Conservation (phyloP, 2,329 filamentous ascomycete species). For the Neoascochyta sp. region DNA sequence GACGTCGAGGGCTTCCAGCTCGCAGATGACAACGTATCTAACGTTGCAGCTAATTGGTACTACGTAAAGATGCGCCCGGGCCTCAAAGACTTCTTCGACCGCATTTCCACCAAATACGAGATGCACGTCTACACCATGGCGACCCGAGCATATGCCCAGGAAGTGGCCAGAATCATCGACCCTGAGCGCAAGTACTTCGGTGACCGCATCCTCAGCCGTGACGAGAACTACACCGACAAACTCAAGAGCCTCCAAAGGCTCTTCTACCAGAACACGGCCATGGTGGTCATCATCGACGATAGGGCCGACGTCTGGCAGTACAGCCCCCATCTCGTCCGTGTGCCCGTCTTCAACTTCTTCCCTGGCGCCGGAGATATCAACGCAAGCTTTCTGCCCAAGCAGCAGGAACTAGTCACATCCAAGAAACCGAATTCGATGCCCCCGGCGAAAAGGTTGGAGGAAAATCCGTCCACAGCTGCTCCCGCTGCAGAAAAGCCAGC, state of each 20-base stretch:
- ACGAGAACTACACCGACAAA: conserved; percentile 91
- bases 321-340: conserved; percentile 88
- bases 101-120: conserved; percentile 79
- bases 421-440: conserved; percentile 18
- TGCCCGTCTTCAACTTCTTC: conserved; percentile 95
- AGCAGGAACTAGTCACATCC: conserved; percentile 38
- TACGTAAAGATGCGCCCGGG: conserved; percentile 97
- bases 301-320: conserved; percentile 95
- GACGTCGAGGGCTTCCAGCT: conserved; percentile 87
- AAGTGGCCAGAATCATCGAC: conserved; percentile 89
- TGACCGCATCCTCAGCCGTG: conserved; percentile 90
- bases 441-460: conserved; percentile 14
- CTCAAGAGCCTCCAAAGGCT: conserved; percentile 85
- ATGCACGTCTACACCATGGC: conserved; percentile 99
- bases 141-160: conserved; percentile 89
- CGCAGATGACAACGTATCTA: conserved; percentile 61
- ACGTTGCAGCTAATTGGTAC: conserved; percentile 61
- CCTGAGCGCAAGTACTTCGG: conserved; percentile 86
- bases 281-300: conserved; percentile 99
- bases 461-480: conserved; percentile 11
- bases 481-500: conserved; percentile 23
- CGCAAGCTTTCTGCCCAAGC: conserved; percentile 90
- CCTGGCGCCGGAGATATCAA: conserved; percentile 98
- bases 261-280: conserved; percentile 95
- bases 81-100: conserved; percentile 72